These are phyloP conservation scores for Amylocystis lapponica DNA, from an alignment of 768 basidiomycete species.

Conservation along the genomic window DNA sequence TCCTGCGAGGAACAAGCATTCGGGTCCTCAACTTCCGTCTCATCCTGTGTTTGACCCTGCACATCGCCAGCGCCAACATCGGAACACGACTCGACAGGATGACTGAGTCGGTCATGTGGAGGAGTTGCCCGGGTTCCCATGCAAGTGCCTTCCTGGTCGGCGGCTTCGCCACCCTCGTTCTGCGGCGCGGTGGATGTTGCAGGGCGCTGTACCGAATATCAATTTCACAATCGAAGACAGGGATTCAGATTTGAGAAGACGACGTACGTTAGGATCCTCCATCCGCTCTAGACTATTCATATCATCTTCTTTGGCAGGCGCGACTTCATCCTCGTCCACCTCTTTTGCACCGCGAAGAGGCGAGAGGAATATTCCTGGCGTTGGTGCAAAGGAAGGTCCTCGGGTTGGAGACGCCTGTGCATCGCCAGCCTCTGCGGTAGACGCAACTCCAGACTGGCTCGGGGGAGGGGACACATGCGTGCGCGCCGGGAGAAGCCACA, in stretches of 20 bases:
- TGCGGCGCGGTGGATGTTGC: not conserved
- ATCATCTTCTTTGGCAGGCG: no score
- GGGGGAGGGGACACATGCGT: not conserved
- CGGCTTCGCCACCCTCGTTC: constrained; percentile 2
- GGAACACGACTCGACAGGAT: not conserved
- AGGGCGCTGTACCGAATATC: no score
- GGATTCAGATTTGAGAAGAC: no score
- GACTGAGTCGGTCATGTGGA: not conserved
- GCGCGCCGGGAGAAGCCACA: constrained; percentile 5
- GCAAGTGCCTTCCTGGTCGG: no score
- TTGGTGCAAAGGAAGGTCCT: constrained; percentile 14
- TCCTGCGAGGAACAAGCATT: constrained; percentile 7
- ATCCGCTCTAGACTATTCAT: no score
- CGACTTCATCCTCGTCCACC: no score
- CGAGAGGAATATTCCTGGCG: constrained; percentile 23
- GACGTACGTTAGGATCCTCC: no score
- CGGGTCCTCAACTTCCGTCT: not conserved
- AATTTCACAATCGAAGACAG: no score
- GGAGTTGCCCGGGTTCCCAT: no score
- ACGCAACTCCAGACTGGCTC: not conserved
- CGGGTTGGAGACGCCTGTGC: not conserved
- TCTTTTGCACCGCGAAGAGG: constrained; percentile 18
- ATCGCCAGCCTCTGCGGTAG: not conserved
- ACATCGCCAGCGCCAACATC: not conserved
- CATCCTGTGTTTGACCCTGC: not conserved